phyloP scores from a whole-genome alignment of 305 asterid species.

The Fraxinus velutina region DNA sequence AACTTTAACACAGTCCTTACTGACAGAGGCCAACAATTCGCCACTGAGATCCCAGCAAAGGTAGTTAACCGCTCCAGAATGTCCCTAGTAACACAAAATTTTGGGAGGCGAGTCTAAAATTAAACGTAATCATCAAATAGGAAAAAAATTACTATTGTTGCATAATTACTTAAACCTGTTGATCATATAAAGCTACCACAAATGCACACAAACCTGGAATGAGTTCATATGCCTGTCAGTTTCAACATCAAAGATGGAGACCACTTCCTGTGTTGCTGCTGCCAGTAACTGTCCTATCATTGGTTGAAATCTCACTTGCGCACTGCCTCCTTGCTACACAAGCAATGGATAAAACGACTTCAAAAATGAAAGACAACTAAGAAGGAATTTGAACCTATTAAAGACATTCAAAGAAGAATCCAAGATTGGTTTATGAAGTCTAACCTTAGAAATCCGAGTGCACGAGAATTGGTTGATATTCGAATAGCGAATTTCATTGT shows the following conservation, averaged over 20 bases:
- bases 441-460: slow-evolving; percentile 79
- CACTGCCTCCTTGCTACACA: slow-evolving; percentile 82
- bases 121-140: slow-evolving; percentile 1
- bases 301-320: slow-evolving; percentile 96
- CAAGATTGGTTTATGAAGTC: slow-evolving; percentile 15
- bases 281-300: slow-evolving; percentile 69
- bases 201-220: slow-evolving; percentile 66
- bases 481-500: slow-evolving; percentile 84
- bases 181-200: neutral
- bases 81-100: slow-evolving; percentile 48
- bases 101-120: neutral
- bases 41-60: slow-evolving; percentile 92
- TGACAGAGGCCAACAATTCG: slow-evolving; percentile 82
- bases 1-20: slow-evolving; percentile 86
- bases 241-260: slow-evolving; percentile 85
- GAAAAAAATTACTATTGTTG: neutral
- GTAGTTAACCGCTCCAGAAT: slow-evolving; percentile 76
- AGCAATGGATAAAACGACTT: slow-evolving; percentile 16
- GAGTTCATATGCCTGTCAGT: slow-evolving; percentile 77
- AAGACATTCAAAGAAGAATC: neutral
- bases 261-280: slow-evolving; percentile 85
- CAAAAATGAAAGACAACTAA: slow-evolving; percentile 4
- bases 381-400: neutral
- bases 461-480: slow-evolving; percentile 61
- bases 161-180: neutral